Evolutionary conservation across 2,329 filamentous ascomycete genomes (phyloP).

Genomic region (Neopestalotiopsis sp.): DNA sequence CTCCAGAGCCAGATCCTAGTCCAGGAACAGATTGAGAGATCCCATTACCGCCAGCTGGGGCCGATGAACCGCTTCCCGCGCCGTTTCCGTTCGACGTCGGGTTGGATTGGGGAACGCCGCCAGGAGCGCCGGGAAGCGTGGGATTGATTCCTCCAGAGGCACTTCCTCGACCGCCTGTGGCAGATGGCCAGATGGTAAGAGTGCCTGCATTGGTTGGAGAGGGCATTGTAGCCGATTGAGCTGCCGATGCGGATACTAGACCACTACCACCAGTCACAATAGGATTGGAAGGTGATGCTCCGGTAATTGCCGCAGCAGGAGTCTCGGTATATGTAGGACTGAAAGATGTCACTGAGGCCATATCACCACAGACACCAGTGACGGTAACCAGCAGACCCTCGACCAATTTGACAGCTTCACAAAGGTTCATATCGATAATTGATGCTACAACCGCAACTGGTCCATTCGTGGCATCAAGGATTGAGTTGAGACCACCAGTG

Average conservation of each 20-base stretch:
- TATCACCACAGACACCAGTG: slow-evolving; percentile 30
- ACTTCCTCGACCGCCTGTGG: not conserved
- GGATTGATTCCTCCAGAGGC: not conserved
- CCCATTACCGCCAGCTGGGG: not conserved
- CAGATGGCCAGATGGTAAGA: not conserved
- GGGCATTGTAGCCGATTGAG: not conserved
- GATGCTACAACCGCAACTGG: slow-evolving; percentile 27
- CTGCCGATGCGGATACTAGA: slow-evolving; percentile 5
- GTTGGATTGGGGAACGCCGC: not conserved
- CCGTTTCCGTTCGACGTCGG: not conserved
- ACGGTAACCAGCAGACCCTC: slow-evolving; percentile 30
- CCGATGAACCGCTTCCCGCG: not conserved
- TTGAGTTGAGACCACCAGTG: slow-evolving; percentile 26
- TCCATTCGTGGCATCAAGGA: slow-evolving; percentile 24
- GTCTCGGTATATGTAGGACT: slow-evolving; percentile 18
- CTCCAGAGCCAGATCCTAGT: not conserved
- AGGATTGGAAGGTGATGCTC: not conserved
- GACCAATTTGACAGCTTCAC: slow-evolving; percentile 26
- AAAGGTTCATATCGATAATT: slow-evolving; percentile 29
- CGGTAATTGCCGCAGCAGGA: not conserved
- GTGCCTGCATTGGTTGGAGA: not conserved
- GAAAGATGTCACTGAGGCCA: slow-evolving; percentile 24
- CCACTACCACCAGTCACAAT: not conserved
- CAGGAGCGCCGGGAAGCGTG: not conserved
- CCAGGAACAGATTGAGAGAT: not conserved